Base-by-base conservation (phyloP, 495 filamentous ascomycete genomes). In the Lepidopterella palustris region DNA sequence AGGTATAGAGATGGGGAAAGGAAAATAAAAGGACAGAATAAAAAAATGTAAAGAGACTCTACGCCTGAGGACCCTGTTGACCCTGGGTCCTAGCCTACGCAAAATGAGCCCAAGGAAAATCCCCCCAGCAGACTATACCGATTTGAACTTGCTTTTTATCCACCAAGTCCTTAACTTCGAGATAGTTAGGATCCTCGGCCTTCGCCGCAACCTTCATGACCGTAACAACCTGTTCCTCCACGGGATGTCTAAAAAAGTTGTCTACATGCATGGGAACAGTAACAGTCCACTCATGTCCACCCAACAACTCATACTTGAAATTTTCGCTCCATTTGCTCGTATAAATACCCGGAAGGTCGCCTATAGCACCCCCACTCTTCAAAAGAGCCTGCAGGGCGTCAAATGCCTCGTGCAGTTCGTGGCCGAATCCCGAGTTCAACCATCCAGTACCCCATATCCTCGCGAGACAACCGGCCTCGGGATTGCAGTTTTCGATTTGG, bases 371-470 rank as follows among this genome's bases (percentile, higher is more conserved):
- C 42, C 8, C 18, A 35, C 18, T 45, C 18, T 9, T 42, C 5
- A 55, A 21, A n/a, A 40, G 8, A 13, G 13, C 11, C 53, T 55
- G 27, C 24, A 39, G 27, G 4, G 9, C 29, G n/a, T 39, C 31
- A 55, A 58, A 45, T 28, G 9, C 9, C 4, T 31, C 25, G 25
- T n/a, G 42, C 11, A 58, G 45, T 21, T 58, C 56, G 42, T 13
- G 20, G 20, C 47, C 57, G n/a, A 42, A 53, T 5, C 29, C 32
- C 3, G 57, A 59, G 32, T 25, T 59, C 10, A 40, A 18, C 57
- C 47, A 53, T 6, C 57, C 57, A 13, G 57, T 31, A 21, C 57
- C 57, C 47, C 47, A 59, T 11, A 59, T 42, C 20, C n/a, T 39
- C 26, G 26, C 26, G 13, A 10, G n/a, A 24, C 53, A 55, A 4